Evolutionary conservation across 2,329 filamentous ascomycete species (phyloP).

Genomic region (Fusarium sp.): DNA sequence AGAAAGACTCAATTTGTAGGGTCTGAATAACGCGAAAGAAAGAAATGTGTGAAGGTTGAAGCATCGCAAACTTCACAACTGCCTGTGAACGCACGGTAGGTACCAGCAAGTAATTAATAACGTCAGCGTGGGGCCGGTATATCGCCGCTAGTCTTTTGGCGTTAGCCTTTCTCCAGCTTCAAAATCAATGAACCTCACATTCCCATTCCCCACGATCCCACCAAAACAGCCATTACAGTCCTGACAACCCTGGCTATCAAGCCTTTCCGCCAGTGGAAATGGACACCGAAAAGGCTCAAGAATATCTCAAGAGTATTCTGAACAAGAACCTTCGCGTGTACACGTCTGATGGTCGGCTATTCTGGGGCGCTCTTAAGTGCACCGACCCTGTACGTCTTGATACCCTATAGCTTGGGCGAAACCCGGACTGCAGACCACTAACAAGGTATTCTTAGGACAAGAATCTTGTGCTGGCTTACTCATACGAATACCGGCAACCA

Average conservation of each 20-base stretch:
- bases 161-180: slow-evolving; percentile 14
- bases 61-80: slow-evolving; percentile 21
- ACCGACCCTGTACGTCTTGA: slow-evolving; percentile 80
- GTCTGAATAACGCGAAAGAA: not conserved
- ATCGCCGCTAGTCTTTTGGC: slow-evolving; percentile 31
- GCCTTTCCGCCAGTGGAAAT: slow-evolving; percentile 49
- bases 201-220: slow-evolving; percentile 20
- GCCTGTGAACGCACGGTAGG: slow-evolving; percentile 6
- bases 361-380: slow-evolving; percentile 92
- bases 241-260: slow-evolving; percentile 1
- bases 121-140: slow-evolving; percentile 44
- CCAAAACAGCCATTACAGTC: slow-evolving; percentile 4
- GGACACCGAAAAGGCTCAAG: slow-evolving; percentile 66
- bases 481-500: slow-evolving; percentile 90
- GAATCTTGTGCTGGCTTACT: slow-evolving; percentile 87
- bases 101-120: slow-evolving; percentile 24
- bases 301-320: slow-evolving; percentile 75
- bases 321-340: slow-evolving; percentile 84
- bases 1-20: not conserved
- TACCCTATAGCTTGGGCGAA: slow-evolving; percentile 18
- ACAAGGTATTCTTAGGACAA: slow-evolving; percentile 70
- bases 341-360: slow-evolving; percentile 87
- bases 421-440: not conserved
- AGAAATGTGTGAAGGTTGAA: not conserved
- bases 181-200: slow-evolving; percentile 25